Conservation (phyloP, 208 protist genomes). For the Leishmania turanica region DNA sequence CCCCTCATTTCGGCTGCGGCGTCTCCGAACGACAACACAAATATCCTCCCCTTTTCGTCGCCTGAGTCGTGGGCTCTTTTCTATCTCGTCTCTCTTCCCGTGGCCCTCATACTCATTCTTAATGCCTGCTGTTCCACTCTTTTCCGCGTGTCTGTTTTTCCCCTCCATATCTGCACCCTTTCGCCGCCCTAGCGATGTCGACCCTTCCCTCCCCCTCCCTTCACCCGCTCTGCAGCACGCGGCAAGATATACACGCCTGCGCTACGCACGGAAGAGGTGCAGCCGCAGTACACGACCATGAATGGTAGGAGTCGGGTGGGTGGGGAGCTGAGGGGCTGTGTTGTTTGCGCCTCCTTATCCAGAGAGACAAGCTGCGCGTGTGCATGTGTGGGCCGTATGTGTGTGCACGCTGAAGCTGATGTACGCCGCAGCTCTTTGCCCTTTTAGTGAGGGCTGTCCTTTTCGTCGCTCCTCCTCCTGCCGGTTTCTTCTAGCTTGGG, state of each 20-base stretch:
- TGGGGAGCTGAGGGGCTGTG: background rate
- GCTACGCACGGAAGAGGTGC: background rate
- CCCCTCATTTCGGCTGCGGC: background rate
- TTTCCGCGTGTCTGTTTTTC: background rate
- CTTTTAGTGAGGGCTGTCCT: background rate
- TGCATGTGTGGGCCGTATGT: background rate
- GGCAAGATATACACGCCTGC: background rate
- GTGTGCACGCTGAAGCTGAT: background rate
- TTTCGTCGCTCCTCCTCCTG: background rate
- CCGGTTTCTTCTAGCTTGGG: background rate
- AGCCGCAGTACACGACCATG: background rate
- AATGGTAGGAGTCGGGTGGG: background rate
- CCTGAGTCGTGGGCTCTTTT: background rate
- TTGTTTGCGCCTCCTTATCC: background rate
- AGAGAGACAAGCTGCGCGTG: background rate
- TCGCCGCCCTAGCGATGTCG: background rate
- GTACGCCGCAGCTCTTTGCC: background rate
- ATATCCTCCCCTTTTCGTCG: background rate
- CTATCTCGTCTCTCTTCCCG: background rate
- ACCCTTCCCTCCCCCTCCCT: background rate
- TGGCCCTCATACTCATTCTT: background rate
- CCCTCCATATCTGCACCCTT: background rate
- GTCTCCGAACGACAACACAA: background rate
- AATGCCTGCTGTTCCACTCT: background rate
- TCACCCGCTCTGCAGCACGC: background rate